Percentiles rank a stretch among this genome's conserved stretches.
These are phyloP conservation scores for Allodekkera sacchari DNA, from an alignment of 805 yeast species.

Conservation along the genomic window DNA sequence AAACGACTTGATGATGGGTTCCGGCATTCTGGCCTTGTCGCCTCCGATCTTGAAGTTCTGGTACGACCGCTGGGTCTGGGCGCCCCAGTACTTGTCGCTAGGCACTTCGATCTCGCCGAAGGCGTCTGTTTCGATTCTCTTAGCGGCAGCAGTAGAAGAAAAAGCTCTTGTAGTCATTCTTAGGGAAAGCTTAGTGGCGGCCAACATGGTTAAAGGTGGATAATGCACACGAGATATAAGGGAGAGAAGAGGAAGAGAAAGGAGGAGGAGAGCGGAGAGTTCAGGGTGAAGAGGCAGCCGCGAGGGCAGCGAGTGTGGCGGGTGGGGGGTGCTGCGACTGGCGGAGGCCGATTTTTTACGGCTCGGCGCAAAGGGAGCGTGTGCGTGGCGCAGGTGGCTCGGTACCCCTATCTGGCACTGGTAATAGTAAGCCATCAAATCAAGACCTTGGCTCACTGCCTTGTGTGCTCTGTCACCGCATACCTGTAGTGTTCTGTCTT, in stretches of 20 bases:
- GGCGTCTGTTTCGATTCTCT: slow-evolving; percentile 86
- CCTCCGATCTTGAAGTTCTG: slow-evolving; percentile 97
- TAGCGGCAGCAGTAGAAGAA: slow-evolving; percentile 20
- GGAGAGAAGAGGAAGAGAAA: background rate
- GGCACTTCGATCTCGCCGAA: slow-evolving; percentile 90
- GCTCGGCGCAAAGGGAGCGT: no score
- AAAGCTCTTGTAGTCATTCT: slow-evolving; percentile 20
- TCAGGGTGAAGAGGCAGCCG: no score
- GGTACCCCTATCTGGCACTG: no score
- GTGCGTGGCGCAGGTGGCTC: no score
- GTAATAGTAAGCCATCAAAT: no score
- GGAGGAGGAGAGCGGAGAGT: background rate
- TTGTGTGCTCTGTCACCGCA: no score
- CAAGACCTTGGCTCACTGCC: no score
- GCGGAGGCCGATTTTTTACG: no score
- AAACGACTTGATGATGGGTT: slow-evolving; percentile 83
- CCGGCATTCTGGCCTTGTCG: slow-evolving; percentile 80
- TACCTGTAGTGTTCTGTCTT: no score
- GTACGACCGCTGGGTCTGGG: slow-evolving; percentile 91
- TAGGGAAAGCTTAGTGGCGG: slow-evolving; percentile 15
- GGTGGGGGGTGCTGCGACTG: no score
- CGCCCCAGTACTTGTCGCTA: slow-evolving; percentile 88
- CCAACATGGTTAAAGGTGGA: no score
- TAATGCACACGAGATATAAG: background rate
- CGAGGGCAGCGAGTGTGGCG: no score